Conservation (phyloP, 176 grass and related monocot genomes). For the Aegilops bicornis region DNA sequence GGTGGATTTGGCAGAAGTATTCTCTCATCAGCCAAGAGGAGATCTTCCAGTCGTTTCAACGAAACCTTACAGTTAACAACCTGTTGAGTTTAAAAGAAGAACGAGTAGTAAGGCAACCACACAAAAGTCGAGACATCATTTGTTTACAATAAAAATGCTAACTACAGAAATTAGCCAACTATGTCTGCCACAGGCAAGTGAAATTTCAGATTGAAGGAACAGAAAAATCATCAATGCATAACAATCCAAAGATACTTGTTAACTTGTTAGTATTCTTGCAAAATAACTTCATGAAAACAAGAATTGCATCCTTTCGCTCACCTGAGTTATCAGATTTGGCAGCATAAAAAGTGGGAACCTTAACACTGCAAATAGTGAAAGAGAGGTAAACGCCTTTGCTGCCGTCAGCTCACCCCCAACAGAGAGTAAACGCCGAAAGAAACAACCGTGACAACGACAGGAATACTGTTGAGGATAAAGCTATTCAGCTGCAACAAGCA, state of each 20-base stretch:
- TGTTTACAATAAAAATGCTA: background rate
- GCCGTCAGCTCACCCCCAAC: conserved; percentile 88
- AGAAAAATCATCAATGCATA: background rate
- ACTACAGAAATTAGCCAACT: background rate
- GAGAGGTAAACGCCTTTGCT: conserved; percentile 97
- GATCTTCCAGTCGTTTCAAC: conserved; percentile 87
- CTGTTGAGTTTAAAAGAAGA: conserved; percentile 44
- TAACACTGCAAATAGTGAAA: conserved; percentile 90
- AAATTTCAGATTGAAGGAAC: background rate
- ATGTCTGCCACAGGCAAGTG: background rate
- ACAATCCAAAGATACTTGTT: background rate
- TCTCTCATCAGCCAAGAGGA: conserved; percentile 83
- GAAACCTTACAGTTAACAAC: conserved; percentile 97
- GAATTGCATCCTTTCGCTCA: conserved; percentile 26
- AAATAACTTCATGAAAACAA: conserved; percentile 20
- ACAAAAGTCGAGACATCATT: conserved; percentile 5
- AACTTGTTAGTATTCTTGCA: background rate
- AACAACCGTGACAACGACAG: conserved; percentile 84
- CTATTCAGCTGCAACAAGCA: conserved; percentile 81
- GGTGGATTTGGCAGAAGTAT: conserved; percentile 86
- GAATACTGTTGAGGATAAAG: conserved; percentile 97
- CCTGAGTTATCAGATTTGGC: conserved; percentile 99
- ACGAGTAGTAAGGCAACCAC: conserved; percentile 13
- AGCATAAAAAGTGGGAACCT: conserved; percentile 98
- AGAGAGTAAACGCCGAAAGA: conserved; percentile 93